Conservation (phyloP, 352 stramenopile species). For the Phytophthora hibernalis region DNA sequence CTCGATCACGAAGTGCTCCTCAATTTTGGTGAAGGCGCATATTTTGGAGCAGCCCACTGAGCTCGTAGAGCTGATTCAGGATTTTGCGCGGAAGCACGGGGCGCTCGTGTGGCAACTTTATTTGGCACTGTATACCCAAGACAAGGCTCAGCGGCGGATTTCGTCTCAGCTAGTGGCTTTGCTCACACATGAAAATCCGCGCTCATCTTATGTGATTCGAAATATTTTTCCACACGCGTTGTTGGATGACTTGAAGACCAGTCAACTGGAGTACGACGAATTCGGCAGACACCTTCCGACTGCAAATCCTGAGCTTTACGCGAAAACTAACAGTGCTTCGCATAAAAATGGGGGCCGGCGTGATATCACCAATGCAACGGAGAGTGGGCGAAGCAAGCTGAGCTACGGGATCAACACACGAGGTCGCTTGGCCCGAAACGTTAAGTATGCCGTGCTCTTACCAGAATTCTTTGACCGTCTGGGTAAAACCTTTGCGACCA, state of each 20-base stretch:
- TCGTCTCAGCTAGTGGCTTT: slow-evolving; percentile 87
- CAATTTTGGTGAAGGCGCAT: slow-evolving; percentile 88
- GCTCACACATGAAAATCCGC: slow-evolving; percentile 86
- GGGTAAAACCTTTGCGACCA: slow-evolving; percentile 75
- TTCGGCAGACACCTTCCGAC: slow-evolving; percentile 79
- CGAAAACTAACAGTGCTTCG: slow-evolving; percentile 46
- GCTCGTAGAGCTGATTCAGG: slow-evolving; percentile 88
- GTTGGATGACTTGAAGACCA: slow-evolving; percentile 77
- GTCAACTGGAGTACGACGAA: slow-evolving; percentile 85
- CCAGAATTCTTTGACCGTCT: slow-evolving; percentile 90
- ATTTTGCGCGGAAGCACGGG: slow-evolving; percentile 86
- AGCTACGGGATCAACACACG: slow-evolving; percentile 81
- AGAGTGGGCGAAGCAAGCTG: slow-evolving; percentile 75
- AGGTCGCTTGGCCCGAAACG: slow-evolving; percentile 69
- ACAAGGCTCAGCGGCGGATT: slow-evolving; percentile 87
- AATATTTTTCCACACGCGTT: slow-evolving; percentile 86
- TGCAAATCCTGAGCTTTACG: slow-evolving; percentile 51
- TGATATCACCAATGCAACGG: slow-evolving; percentile 72
- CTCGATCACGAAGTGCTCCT: slow-evolving; percentile 86
- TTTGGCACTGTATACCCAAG: slow-evolving; percentile 79
- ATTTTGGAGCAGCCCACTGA: slow-evolving; percentile 88
- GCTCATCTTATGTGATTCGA: slow-evolving; percentile 84
- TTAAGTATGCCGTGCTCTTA: slow-evolving; percentile 84
- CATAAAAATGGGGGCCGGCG: slow-evolving; percentile 56
- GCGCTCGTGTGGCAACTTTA: slow-evolving; percentile 88